A percentile compares a stretch with the other conserved stretches of the same genome.
phyloP scores from a whole-genome alignment of 2,329 filamentous ascomycete genomes.

The Xylaria sp. region DNA sequence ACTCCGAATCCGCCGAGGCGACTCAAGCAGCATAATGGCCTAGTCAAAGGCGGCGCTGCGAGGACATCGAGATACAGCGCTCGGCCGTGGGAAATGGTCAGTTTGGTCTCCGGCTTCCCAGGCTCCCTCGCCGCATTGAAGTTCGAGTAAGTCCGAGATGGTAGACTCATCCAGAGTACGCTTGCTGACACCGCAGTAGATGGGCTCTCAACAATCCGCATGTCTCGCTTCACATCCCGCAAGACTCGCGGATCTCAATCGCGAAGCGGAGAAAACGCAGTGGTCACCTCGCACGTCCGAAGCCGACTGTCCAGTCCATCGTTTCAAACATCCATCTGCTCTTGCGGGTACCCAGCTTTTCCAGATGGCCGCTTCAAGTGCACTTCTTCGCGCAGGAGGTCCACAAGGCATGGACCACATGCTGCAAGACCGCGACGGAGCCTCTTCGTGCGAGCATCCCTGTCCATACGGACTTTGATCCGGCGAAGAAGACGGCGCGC shows the following conservation, averaged over 20 bases:
- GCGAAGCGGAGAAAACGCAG: slow-evolving; percentile 47
- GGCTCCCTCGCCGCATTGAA: slow-evolving; percentile 83
- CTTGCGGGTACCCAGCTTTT: slow-evolving; percentile 72
- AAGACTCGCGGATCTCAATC: slow-evolving; percentile 53
- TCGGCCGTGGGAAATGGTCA: slow-evolving; percentile 88
- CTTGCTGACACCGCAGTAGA: slow-evolving; percentile 41
- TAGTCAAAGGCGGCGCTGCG: slow-evolving; percentile 71
- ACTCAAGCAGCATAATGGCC: slow-evolving; percentile 87
- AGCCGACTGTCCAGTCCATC: slow-evolving; percentile 58
- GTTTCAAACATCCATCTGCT: slow-evolving; percentile 78
- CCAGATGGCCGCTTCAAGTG: slow-evolving; percentile 73
- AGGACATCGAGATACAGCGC: slow-evolving; percentile 63
- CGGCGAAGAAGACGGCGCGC: slow-evolving; percentile 11
- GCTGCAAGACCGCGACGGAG: slow-evolving; percentile 46
- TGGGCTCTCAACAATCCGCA: slow-evolving; percentile 92
- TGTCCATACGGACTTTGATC: slow-evolving; percentile 53
- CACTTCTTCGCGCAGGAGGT: slow-evolving; percentile 73
- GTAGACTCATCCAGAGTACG: neutral
- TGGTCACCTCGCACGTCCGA: slow-evolving; percentile 46
- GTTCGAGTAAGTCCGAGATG: slow-evolving; percentile 66
- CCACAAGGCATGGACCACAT: slow-evolving; percentile 60
- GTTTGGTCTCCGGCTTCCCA: slow-evolving; percentile 81
- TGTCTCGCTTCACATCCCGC: slow-evolving; percentile 69
- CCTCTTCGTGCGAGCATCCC: slow-evolving; percentile 43
- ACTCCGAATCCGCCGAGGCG: slow-evolving; percentile 83